phyloP scores from a whole-genome alignment of 306 rosid species.

The Castanospermum australe region DNA sequence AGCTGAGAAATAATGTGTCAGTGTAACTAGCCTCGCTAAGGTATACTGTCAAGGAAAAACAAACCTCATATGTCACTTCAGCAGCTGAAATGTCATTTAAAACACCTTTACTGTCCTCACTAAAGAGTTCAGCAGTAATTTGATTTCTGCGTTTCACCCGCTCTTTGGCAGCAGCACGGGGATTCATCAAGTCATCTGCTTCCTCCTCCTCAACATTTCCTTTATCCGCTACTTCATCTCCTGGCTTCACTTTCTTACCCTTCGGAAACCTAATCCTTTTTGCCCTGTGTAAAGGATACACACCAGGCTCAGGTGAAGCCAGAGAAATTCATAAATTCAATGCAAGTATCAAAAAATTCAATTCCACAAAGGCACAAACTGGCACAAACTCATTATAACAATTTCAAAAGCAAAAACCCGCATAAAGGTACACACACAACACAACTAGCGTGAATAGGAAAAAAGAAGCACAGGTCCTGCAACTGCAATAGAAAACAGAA shows the following conservation, averaged over 20 bases:
- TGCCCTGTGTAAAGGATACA: constrained; percentile 22
- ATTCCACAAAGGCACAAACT: too few species aligned
- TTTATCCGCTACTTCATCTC: constrained; percentile 40
- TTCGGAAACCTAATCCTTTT: constrained; percentile 87
- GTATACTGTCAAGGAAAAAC: constrained; percentile 1
- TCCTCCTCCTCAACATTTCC: constrained; percentile 39
- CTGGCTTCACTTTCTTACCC: constrained; percentile 78
- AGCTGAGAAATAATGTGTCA: neutral
- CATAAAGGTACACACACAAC: neutral
- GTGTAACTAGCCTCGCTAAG: neutral
- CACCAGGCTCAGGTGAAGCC: neutral
- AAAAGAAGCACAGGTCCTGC: neutral
- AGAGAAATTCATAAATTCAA: constrained; percentile 1
- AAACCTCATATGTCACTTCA: constrained; percentile 66
- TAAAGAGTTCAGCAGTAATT: constrained; percentile 52
- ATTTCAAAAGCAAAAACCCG: neutral
- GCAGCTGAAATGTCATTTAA: constrained; percentile 48
- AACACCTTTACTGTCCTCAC: constrained; percentile 47
- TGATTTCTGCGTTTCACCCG: constrained; percentile 57
- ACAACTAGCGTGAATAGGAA: neutral
- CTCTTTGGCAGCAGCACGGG: constrained; percentile 66
- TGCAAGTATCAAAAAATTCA: neutral
- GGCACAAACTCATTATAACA: neutral
- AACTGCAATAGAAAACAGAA: neutral
- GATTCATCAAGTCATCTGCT: constrained; percentile 34